Evolutionary conservation across 2,329 filamentous ascomycete species (phyloP).

Genomic region (Juglanconis oblonga): DNA sequence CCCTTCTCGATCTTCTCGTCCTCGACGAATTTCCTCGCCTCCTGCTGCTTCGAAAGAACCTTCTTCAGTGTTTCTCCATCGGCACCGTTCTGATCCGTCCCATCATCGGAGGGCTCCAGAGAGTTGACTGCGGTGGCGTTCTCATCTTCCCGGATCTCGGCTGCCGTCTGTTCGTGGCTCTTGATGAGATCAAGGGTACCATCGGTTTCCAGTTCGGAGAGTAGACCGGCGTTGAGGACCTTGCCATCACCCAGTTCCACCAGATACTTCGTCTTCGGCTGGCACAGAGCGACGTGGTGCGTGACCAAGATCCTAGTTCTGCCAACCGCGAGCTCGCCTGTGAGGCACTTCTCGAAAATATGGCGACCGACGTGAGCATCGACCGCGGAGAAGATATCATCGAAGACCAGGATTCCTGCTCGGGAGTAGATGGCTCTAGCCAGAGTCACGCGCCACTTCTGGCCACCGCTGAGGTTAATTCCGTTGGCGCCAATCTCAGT

Average conservation of each 20-base stretch:
- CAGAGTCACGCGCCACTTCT: conserved; percentile 79
- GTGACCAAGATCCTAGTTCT: conserved; percentile 78
- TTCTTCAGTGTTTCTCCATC: conserved; percentile 45
- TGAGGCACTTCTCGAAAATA: conserved; percentile 73
- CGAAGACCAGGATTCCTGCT: conserved; percentile 71
- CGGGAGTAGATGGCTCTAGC: conserved; percentile 78
- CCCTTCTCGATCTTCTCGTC: conserved; percentile 72
- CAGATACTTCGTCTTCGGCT: conserved; percentile 69
- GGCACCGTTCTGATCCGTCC: conserved; percentile 35
- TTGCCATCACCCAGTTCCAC: conserved; percentile 70
- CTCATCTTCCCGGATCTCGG: conserved; percentile 48
- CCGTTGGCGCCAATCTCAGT: conserved; percentile 84
- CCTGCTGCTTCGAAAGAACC: conserved; percentile 45
- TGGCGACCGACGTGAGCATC: conserved; percentile 79
- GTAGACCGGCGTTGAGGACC: conserved; percentile 60
- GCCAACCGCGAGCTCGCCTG: conserved; percentile 64
- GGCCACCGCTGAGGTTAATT: conserved; percentile 79
- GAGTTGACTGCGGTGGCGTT: conserved; percentile 53
- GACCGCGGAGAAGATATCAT: conserved; percentile 81
- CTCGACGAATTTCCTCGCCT: conserved; percentile 68
- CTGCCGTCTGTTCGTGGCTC: conserved; percentile 48
- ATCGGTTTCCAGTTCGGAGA: conserved; percentile 61
- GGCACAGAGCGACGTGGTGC: conserved; percentile 71
- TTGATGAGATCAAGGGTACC: conserved; percentile 57
- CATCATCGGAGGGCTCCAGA: conserved; percentile 44